These are phyloP conservation scores for Cutaneotrichosporon curvatum DNA, from an alignment of 1,284 basidiomycete genomes.

Conservation along the genomic window DNA sequence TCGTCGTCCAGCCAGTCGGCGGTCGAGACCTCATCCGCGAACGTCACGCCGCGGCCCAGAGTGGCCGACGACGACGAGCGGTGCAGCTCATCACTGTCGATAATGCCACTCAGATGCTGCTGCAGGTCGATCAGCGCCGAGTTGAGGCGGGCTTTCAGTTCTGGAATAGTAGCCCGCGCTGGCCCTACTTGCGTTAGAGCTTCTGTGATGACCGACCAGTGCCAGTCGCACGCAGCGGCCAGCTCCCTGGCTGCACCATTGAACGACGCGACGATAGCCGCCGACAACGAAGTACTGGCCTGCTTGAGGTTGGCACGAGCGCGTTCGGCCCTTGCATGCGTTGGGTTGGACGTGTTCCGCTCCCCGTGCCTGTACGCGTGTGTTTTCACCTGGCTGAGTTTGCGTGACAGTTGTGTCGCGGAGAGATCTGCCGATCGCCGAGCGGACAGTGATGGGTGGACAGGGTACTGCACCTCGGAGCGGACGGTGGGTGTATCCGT, in stretches of 20 bases:
- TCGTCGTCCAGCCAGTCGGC: constrained; percentile 27
- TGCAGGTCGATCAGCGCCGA: constrained; percentile 5
- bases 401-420: constrained; percentile 4
- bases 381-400: constrained; percentile 10
- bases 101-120: constrained; percentile 14
- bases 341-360: not conserved
- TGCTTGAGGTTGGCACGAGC: constrained; percentile 2
- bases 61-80: not conserved
- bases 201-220: not conserved
- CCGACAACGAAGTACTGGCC: constrained; percentile 7
- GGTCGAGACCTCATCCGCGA: constrained; percentile 13
- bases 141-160: constrained; percentile 2
- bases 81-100: constrained; percentile 6
- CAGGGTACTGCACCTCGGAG: not conserved
- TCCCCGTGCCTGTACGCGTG: not conserved
- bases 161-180: not conserved
- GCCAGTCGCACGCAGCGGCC: constrained; percentile 13
- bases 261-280: constrained; percentile 10
- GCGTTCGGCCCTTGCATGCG: not conserved
- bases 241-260: constrained; percentile 1
- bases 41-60: constrained; percentile 2
- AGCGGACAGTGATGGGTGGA: not conserved
- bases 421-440: not conserved
- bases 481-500: not conserved
- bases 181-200: not conserved